phyloP scores from a whole-genome alignment of 345 rosid species.

The Bruguiera parviflora region DNA sequence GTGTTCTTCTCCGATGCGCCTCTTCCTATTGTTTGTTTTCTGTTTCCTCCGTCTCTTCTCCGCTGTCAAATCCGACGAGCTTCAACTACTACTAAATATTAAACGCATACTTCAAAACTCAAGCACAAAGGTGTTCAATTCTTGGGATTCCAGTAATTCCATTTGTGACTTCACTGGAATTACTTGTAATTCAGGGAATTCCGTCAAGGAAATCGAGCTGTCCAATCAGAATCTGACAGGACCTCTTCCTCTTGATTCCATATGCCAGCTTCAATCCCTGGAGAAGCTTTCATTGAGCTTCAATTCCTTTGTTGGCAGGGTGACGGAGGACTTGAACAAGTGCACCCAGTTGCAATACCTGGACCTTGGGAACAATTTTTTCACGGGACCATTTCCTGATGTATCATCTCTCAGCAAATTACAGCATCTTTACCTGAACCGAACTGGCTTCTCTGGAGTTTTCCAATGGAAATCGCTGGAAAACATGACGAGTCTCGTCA shows the following conservation, averaged over 20 bases:
- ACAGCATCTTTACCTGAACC: slow-evolving; percentile 51
- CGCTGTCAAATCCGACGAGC: slow-evolving; percentile 46
- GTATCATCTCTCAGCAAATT: slow-evolving; percentile 48
- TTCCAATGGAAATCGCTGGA: slow-evolving; percentile 69
- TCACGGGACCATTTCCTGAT: slow-evolving; percentile 58
- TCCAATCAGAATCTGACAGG: slow-evolving; percentile 46
- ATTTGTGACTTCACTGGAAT: slow-evolving; percentile 59
- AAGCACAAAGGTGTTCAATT: slow-evolving; percentile 30
- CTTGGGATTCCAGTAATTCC: slow-evolving; percentile 42
- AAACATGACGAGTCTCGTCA: slow-evolving; percentile 46
- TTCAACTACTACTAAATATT: slow-evolving; percentile 44
- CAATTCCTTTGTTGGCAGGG: slow-evolving; percentile 49
- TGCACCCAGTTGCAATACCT: slow-evolving; percentile 57
- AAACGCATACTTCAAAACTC: slow-evolving; percentile 39
- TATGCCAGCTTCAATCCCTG: slow-evolving; percentile 55
- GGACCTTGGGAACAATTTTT: slow-evolving; percentile 71
- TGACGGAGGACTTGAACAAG: slow-evolving; percentile 35
- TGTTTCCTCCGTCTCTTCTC: slow-evolving; percentile 30
- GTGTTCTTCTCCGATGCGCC: slow-evolving; percentile 2
- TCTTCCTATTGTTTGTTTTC: slow-evolving; percentile 9
- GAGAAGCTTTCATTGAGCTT: slow-evolving; percentile 64
- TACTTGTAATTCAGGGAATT: slow-evolving; percentile 40
- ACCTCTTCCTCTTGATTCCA: slow-evolving; percentile 42
- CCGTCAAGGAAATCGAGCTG: slow-evolving; percentile 69
- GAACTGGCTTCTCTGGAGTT: slow-evolving; percentile 52